phyloP scores from a whole-genome alignment of 495 filamentous ascomycete species.

The Amniculicola lignicola region DNA sequence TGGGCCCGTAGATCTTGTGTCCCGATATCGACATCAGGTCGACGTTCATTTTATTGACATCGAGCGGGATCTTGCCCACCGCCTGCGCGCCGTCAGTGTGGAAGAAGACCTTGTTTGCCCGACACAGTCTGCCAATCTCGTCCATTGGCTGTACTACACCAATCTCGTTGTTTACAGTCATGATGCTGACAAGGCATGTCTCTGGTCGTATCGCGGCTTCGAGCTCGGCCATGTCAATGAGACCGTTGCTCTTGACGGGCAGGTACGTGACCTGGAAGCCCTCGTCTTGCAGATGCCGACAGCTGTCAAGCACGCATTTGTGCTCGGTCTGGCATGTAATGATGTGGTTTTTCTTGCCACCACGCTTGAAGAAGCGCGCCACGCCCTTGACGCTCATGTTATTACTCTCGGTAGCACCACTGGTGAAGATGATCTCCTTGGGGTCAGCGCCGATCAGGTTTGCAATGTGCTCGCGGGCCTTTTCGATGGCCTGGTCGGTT shows the following conservation, averaged over 20 bases:
- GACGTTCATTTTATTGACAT: slow-evolving; percentile 95
- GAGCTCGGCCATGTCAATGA: slow-evolving; percentile 81
- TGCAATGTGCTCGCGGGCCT: slow-evolving; percentile 79
- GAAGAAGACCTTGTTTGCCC: slow-evolving; percentile 92
- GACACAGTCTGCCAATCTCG: slow-evolving; percentile 89
- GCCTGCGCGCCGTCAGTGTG: slow-evolving; percentile 97
- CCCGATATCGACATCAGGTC: slow-evolving; percentile 99
- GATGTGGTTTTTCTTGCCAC: slow-evolving; percentile 96
- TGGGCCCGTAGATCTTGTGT: slow-evolving; percentile 98
- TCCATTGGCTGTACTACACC: slow-evolving; percentile 94
- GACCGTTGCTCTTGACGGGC: slow-evolving; percentile 77
- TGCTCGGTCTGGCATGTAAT: slow-evolving; percentile 97
- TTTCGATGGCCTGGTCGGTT: slow-evolving; percentile 87
- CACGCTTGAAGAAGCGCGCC: slow-evolving; percentile 85
- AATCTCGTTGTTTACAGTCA: slow-evolving; percentile 99
- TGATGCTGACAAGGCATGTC: slow-evolving; percentile 88
- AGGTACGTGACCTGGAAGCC: slow-evolving; percentile 95
- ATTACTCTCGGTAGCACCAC: slow-evolving; percentile 96
- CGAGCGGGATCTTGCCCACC: slow-evolving; percentile 92
- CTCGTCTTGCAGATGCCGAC: slow-evolving; percentile 92
- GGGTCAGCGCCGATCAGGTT: slow-evolving; percentile 86
- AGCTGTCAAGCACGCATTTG: slow-evolving; percentile 97
- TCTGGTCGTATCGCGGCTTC: slow-evolving; percentile 88
- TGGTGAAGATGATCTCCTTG: slow-evolving; percentile 98
- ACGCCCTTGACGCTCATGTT: slow-evolving; percentile 99